A percentile compares a stretch with the other conserved stretches of the same genome.
Conservation (phyloP, 345 rosid genomes). For the Boechera retrofracta region DNA sequence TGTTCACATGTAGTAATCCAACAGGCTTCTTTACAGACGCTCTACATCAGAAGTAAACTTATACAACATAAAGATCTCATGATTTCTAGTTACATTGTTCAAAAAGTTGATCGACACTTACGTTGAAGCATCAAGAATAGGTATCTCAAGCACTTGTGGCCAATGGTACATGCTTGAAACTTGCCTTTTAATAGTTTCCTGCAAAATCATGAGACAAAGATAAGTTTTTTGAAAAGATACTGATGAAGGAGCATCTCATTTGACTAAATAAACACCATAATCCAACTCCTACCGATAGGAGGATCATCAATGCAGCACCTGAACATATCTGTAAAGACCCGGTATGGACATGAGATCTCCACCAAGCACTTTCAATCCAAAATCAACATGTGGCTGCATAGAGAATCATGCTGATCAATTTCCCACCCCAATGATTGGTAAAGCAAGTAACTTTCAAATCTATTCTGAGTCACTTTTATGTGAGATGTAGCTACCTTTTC, state of each 20-base stretch:
- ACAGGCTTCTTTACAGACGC: conserved; percentile 72
- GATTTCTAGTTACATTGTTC: background rate
- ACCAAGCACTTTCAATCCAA: conserved; percentile 73
- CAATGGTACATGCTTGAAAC: conserved; percentile 68
- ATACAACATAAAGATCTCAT: background rate
- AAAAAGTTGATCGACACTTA: conserved; percentile 41
- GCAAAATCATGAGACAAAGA: conserved; percentile 35
- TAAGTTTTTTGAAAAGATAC: background rate
- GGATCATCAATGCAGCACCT: conserved; percentile 71
- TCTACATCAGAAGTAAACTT: conserved; percentile 42
- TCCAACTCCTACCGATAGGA: conserved; percentile 47
- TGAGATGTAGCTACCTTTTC: conserved; percentile 56
- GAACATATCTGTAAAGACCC: conserved; percentile 74
- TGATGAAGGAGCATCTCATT: conserved; percentile 17
- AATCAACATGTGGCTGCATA: conserved; percentile 77
- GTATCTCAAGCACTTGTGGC: conserved; percentile 73
- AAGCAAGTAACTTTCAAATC: conserved; percentile 15
- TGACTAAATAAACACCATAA: conserved; percentile 16
- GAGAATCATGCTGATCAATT: conserved; percentile 13
- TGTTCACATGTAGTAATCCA: conserved; percentile 72
- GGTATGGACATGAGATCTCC: conserved; percentile 89
- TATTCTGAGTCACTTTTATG: background rate
- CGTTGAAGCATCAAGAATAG: conserved; percentile 67
- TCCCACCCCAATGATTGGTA: background rate
- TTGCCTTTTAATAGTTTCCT: conserved; percentile 63